These are phyloP conservation scores for Blastobotrys proliferans DNA, from an alignment of 1,139 yeast species.

Conservation along the genomic window DNA sequence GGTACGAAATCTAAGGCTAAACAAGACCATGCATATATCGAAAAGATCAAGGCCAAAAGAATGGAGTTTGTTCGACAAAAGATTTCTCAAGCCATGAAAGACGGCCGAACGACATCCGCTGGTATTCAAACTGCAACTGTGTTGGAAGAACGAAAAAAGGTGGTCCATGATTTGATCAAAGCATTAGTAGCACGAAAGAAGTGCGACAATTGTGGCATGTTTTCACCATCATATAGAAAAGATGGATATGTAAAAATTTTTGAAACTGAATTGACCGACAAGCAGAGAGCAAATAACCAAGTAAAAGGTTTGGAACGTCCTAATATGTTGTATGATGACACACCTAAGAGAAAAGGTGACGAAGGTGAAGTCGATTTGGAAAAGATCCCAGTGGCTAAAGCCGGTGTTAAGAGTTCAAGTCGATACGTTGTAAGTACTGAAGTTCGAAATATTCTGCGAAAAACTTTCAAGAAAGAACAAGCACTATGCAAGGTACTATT, in stretches of 20 bases:
- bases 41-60: constrained; percentile 52
- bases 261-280: constrained; percentile 78
- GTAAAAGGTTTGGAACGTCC: constrained; percentile 74
- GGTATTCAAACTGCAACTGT: constrained; percentile 83
- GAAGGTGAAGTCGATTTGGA: constrained; percentile 26
- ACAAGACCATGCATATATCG: constrained; percentile 34
- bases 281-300: constrained; percentile 72
- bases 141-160: constrained; percentile 75
- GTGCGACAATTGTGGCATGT: constrained; percentile 96
- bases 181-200: constrained; percentile 69
- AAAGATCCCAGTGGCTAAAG: constrained; percentile 38
- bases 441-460: constrained; percentile 68
- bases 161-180: constrained; percentile 73
- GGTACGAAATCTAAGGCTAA: constrained; percentile 14
- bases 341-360: constrained; percentile 22
- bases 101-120: constrained; percentile 61
- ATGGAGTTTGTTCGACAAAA: constrained; percentile 65
- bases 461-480: constrained; percentile 67
- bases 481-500: constrained; percentile 46
- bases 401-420: constrained; percentile 56
- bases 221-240: constrained; percentile 87
- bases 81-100: constrained; percentile 70
- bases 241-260: constrained; percentile 93
- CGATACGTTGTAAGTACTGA: constrained; percentile 86
- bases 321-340: constrained; percentile 53